Conservation (phyloP, 495 filamentous ascomycete genomes). For the Talaromyces proteolyticus region DNA sequence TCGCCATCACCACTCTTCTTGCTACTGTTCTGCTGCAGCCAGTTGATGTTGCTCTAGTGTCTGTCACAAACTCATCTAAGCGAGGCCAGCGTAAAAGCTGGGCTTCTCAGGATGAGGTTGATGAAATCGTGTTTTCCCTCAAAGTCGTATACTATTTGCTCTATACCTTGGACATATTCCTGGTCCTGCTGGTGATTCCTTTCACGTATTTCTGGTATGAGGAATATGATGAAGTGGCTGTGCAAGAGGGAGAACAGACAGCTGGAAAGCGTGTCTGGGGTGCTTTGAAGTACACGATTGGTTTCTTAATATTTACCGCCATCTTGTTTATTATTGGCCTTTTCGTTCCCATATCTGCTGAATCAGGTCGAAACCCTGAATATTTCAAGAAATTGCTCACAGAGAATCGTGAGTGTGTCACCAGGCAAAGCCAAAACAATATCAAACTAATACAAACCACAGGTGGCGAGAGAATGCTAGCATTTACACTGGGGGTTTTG, state of each 20-base stretch:
- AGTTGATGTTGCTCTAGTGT: slow-evolving; percentile 92
- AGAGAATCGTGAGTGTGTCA: slow-evolving; percentile 62
- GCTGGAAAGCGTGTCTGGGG: slow-evolving; percentile 64
- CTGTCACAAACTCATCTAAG: slow-evolving; percentile 71
- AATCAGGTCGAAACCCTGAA: slow-evolving; percentile 65
- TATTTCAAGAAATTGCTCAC: slow-evolving; percentile 82
- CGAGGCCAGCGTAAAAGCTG: slow-evolving; percentile 87
- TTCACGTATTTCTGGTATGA: slow-evolving; percentile 99
- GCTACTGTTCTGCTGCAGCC: slow-evolving; percentile 90
- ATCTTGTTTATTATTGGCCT: slow-evolving; percentile 89
- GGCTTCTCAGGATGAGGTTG: slow-evolving; percentile 75
- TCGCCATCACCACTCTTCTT: slow-evolving; percentile 79
- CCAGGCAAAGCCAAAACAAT: not conserved
- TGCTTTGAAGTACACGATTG: slow-evolving; percentile 85
- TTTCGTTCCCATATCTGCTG: slow-evolving; percentile 73
- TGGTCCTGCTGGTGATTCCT: slow-evolving; percentile 86
- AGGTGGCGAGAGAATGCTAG: slow-evolving; percentile 88
- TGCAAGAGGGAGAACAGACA: slow-evolving; percentile 69
- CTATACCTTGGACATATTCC: slow-evolving; percentile 85
- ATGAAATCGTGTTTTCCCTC: slow-evolving; percentile 69
- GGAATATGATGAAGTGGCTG: slow-evolving; percentile 84
- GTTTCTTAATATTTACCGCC: slow-evolving; percentile 71
- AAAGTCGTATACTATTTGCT: slow-evolving; percentile 88
- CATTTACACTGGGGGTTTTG: slow-evolving; percentile 80
- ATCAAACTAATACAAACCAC: slow-evolving; percentile 13